A percentile compares a stretch with the other conserved stretches of the same genome.
These are phyloP conservation scores for Lithospermum erythrorhizon DNA, from an alignment of 257 asterid genomes.

Conservation along the genomic window DNA sequence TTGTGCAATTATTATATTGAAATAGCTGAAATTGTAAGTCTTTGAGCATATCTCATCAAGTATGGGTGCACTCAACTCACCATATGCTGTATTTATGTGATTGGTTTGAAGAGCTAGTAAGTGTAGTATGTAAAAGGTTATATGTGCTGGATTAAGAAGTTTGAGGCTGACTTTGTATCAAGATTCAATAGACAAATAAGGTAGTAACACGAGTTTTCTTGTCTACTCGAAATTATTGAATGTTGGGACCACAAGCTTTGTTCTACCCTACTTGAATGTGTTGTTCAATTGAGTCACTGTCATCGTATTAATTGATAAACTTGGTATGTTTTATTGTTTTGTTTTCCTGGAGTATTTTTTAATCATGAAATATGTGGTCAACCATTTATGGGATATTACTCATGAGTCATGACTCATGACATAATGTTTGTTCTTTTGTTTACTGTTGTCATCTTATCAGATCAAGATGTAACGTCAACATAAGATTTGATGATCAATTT, in stretches of 20 bases:
- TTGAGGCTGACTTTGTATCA: not conserved
- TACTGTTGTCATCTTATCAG: not conserved
- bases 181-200: not conserved
- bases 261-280: not conserved
- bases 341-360: not conserved
- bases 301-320: not conserved
- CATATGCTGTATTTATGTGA: not conserved
- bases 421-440: not conserved
- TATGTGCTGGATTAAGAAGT: not conserved
- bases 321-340: not conserved
- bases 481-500: not conserved
- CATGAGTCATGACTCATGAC: not conserved
- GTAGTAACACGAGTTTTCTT: not conserved
- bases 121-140: not conserved
- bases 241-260: slow-evolving; percentile 1
- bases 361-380: not conserved
- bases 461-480: not conserved
- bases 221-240: not conserved
- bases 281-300: not conserved
- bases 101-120: not conserved
- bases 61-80: not conserved
- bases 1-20: too few relatives aligned
- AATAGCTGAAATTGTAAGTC: too few relatives aligned
- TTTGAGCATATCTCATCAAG: too few relatives aligned
- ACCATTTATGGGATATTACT: not conserved